These are phyloP conservation scores for Trifolium subterraneum DNA, from an alignment of 306 rosid species.

Conservation along the genomic window DNA sequence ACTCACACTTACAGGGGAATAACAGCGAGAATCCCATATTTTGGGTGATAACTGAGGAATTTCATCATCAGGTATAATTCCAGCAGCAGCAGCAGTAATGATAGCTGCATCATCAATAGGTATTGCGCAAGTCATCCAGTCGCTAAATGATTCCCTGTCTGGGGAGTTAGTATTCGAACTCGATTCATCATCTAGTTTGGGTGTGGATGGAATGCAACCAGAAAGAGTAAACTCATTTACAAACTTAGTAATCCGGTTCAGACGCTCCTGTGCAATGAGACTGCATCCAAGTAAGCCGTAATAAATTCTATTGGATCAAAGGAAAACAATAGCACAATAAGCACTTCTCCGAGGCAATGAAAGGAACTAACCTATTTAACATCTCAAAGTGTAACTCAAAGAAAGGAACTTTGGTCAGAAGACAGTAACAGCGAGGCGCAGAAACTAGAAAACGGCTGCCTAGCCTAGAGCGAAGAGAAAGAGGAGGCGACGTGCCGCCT, in stretches of 20 bases:
- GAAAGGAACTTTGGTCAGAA: slow-evolving; percentile 85
- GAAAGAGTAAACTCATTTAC: slow-evolving; percentile 59
- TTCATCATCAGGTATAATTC: slow-evolving; percentile 68
- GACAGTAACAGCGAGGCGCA: slow-evolving; percentile 96
- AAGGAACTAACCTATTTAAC: slow-evolving; percentile 75
- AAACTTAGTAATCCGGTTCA: slow-evolving; percentile 84
- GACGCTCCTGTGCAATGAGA: slow-evolving; percentile 95
- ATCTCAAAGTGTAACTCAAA: slow-evolving; percentile 92
- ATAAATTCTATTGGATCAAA: slow-evolving; percentile 40
- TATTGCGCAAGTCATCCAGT: slow-evolving; percentile 87
- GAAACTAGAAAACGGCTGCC: slow-evolving; percentile 90
- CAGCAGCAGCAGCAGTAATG: slow-evolving; percentile 86
- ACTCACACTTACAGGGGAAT: slow-evolving; percentile 66
- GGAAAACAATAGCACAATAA: slow-evolving; percentile 7
- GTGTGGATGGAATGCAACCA: slow-evolving; percentile 55
- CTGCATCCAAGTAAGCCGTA: slow-evolving; percentile 70
- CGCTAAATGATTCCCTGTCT: slow-evolving; percentile 50
- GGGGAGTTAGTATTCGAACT: slow-evolving; percentile 55
- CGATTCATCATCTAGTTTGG: slow-evolving; percentile 56
- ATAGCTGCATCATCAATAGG: slow-evolving; percentile 73
- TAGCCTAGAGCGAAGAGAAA: slow-evolving; percentile 57
- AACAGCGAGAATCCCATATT: slow-evolving; percentile 58
- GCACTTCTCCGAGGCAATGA: neutral
- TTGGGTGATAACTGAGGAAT: slow-evolving; percentile 54
- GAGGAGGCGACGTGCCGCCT: slow-evolving; percentile 67